These are phyloP conservation scores for Gracilaria gracilis DNA, from an alignment of 23 red algal species.

Conservation along the genomic window DNA sequence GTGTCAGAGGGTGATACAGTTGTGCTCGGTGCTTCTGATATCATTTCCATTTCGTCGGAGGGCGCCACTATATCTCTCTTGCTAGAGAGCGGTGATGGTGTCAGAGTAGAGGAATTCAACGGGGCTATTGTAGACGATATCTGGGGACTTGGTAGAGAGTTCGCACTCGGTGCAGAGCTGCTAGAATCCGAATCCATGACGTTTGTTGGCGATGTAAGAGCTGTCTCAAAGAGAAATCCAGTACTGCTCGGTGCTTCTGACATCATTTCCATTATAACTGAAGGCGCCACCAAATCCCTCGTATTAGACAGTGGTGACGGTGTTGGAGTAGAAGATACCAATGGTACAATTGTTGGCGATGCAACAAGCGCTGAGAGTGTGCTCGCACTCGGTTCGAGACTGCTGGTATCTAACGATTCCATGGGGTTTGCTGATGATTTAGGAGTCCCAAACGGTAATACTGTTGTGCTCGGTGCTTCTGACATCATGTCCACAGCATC, in stretches of 20 bases:
- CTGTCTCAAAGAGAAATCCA: neutral
- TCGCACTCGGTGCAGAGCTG: neutral
- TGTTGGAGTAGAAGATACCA: neutral
- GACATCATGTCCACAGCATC: neutral
- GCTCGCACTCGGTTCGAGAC: neutral
- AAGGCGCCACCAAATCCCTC: neutral
- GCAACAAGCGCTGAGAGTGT: neutral
- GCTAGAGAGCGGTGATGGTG: neutral
- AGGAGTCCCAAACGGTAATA: neutral
- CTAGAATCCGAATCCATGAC: neutral
- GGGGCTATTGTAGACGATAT: too few relatives aligned
- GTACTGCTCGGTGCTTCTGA: neutral
- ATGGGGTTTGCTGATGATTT: neutral
- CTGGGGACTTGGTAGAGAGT: too few relatives aligned
- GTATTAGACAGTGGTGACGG: too few relatives aligned
- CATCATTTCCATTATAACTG: neutral
- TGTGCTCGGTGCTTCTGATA: neutral
- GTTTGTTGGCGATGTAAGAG: neutral
- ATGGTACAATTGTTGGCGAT: slow-evolving; percentile 45
- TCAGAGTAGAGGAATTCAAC: neutral
- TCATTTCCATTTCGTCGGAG: neutral
- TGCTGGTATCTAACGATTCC: neutral
- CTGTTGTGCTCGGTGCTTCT: neutral
- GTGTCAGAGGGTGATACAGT: neutral
- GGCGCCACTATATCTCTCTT: neutral